phyloP scores from a whole-genome alignment of 2,329 filamentous ascomycete genomes.

The Cladophialophora carrionii region DNA sequence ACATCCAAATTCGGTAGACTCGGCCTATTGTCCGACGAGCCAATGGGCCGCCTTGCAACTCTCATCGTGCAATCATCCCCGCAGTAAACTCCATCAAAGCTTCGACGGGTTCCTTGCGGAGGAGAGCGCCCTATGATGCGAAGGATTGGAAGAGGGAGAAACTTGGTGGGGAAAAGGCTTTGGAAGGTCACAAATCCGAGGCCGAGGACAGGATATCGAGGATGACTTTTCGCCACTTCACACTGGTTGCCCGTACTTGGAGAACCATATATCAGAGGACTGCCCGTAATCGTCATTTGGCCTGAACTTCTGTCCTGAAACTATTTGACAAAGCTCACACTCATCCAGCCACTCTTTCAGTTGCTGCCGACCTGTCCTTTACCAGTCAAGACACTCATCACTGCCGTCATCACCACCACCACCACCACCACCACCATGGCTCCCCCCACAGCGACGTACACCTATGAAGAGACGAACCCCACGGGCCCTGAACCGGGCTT shows the following conservation, averaged over 20 bases:
- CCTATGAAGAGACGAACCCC: conserved; percentile 9
- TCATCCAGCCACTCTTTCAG: background rate
- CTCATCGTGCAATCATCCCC: background rate
- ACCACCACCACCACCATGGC: conserved; percentile 19
- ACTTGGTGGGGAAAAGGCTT: conserved; percentile 1
- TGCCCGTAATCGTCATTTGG: background rate
- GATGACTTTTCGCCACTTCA: conserved; percentile 5
- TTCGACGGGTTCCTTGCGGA: background rate
- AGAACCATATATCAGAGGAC: conserved; percentile 5
- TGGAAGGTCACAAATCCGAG: conserved; percentile 16
- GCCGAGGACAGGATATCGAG: background rate
- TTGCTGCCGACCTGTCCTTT: background rate
- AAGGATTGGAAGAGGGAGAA: too few relatives aligned
- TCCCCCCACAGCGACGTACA: conserved; percentile 26
- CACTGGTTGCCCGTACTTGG: background rate
- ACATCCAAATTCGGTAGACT: conserved; percentile 1
- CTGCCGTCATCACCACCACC: too few relatives aligned
- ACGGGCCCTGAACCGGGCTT: background rate
- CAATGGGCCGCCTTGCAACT: background rate
- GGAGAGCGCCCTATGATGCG: conserved; percentile 6
- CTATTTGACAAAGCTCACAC: background rate
- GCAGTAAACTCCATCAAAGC: conserved; percentile 9
- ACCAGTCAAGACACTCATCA: background rate
- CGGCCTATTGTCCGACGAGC: conserved; percentile 13
- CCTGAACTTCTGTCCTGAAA: background rate